A percentile compares a stretch with the other conserved stretches of the same genome.
Conservation (phyloP, 805 yeast species). For the Cephaloascus albidus region DNA sequence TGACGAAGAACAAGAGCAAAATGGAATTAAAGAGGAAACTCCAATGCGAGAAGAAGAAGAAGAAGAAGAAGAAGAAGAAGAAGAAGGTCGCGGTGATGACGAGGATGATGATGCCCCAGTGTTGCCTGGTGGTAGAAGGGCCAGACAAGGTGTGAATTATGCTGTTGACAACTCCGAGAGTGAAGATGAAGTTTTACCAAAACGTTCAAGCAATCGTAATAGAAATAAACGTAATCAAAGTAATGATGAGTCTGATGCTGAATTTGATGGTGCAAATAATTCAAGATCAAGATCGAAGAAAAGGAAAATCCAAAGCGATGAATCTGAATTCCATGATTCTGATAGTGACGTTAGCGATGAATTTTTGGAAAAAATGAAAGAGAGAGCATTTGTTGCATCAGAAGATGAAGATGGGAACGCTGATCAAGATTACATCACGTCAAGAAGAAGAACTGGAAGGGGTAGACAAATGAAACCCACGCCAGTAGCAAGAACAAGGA, state of each 20-base stretch:
- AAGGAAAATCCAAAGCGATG: slow-evolving; percentile 10
- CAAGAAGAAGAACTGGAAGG: slow-evolving; percentile 12
- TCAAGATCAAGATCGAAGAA: slow-evolving; percentile 1
- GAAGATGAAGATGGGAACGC: slow-evolving; percentile 23
- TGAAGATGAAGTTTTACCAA: slow-evolving; percentile 2
- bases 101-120: slow-evolving; percentile 10
- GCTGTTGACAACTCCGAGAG: slow-evolving; percentile 8
- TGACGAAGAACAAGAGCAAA: too few species aligned
- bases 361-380: slow-evolving; percentile 16
- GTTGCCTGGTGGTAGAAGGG: slow-evolving; percentile 8
- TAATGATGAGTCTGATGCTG: slow-evolving; percentile 7
- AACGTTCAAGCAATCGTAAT: too few species aligned
- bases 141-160: slow-evolving; percentile 1
- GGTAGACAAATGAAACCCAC: slow-evolving; percentile 9
- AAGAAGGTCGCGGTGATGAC: slow-evolving; percentile 1
- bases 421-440: slow-evolving; percentile 11
- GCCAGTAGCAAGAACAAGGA: slow-evolving; percentile 2
- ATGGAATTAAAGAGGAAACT: too few species aligned
- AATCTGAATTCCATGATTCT: slow-evolving; percentile 11
- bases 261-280: slow-evolving; percentile 2
- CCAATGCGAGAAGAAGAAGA: too few species aligned
- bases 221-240: too few species aligned
- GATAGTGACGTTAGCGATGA: slow-evolving; percentile 7
- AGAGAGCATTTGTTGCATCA: slow-evolving; percentile 23
- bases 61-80: slow-evolving; percentile 3